Evolutionary conservation across 805 yeast species (phyloP), one percentile per base, ranked within the genome.

Genomic region (Metschnikowia henanensis): DNA sequence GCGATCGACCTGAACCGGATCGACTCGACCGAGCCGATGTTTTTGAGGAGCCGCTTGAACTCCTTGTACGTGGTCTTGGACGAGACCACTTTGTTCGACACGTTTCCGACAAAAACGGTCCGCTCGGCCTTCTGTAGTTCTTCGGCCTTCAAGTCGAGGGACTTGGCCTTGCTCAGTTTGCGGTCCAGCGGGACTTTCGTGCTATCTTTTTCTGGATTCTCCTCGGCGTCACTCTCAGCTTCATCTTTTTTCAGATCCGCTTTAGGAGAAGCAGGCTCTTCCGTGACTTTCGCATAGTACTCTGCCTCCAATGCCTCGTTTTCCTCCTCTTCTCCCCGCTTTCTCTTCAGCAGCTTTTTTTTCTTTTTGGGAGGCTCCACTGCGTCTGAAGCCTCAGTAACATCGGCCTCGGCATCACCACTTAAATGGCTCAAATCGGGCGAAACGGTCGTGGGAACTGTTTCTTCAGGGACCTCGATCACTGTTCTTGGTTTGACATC

Each of bases 1-100:
- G 96, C 87, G 52, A 94, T 84, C 2, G 97, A 90, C 66, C 99
- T 79, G 72, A 90, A 94, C 63, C 99, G 77, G 39, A 90, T 74
- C 10, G 96, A 86, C 37, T 80, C 83, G 38, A 92, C 71, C 18
- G 67, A 63, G 10, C 87, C 87, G 42, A 58, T 41, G 39, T 68
- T 59, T 25, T 64, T 58, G 53, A 92, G 86, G n/a, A 77, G 65
- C 50, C 70, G 72, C 62, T 87, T 86, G 65, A 92, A 84, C 41
- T 70, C 62, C 57, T 82, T 86, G 58, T 79, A 79, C 10, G 70
- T 64, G 30, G 70, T 63, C 60, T 87, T 88, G 37, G 80, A 76
- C 2, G 84, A 75, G 50, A 90, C 79, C 7, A 83, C 89, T 1
- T 68, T 58, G 30, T 81, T 66, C 26, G 87, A 79, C 12, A 92